phyloP scores from a whole-genome alignment of 164 flowering plant species.

The Piper betle region DNA sequence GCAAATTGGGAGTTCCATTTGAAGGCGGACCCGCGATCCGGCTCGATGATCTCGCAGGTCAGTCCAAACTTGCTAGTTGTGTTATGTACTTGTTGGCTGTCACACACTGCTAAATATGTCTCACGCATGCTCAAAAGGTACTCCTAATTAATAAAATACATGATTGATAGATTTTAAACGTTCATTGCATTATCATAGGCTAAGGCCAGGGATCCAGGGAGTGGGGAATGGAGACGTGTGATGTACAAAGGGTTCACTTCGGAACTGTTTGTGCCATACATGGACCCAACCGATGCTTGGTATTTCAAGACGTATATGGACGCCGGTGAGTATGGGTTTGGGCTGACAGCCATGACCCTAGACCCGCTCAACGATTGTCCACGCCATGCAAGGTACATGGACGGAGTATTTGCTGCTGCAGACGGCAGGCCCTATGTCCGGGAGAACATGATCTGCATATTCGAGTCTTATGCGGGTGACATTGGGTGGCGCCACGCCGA shows the following conservation, averaged over 20 bases:
- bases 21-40: constrained; percentile 84
- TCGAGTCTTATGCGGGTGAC: constrained; percentile 57
- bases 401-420: constrained; percentile 30
- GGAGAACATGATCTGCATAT: constrained; percentile 40
- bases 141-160: too few species aligned
- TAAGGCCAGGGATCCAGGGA: constrained; percentile 36
- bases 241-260: constrained; percentile 62
- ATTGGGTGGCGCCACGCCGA: constrained; percentile 57
- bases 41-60: constrained; percentile 54
- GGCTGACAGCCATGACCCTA: constrained; percentile 34
- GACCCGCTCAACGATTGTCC: constrained; percentile 64
- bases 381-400: constrained; percentile 42
- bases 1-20: constrained; percentile 95
- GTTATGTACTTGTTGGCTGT: too few species aligned
- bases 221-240: constrained; percentile 37
- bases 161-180: too few species aligned
- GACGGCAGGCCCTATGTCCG: constrained; percentile 44
- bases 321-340: constrained; percentile 68
- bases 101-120: too few species aligned
- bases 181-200: constrained; percentile 53
- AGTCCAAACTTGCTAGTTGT: too few species aligned
- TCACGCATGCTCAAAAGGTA: too few species aligned
- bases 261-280: constrained; percentile 67
- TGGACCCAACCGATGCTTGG: constrained; percentile 59
- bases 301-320: constrained; percentile 64